Evolutionary conservation across 257 asterid genomes (phyloP), one percentile per base, ranked within the genome.

Genomic region (Echium plantagineum): DNA sequence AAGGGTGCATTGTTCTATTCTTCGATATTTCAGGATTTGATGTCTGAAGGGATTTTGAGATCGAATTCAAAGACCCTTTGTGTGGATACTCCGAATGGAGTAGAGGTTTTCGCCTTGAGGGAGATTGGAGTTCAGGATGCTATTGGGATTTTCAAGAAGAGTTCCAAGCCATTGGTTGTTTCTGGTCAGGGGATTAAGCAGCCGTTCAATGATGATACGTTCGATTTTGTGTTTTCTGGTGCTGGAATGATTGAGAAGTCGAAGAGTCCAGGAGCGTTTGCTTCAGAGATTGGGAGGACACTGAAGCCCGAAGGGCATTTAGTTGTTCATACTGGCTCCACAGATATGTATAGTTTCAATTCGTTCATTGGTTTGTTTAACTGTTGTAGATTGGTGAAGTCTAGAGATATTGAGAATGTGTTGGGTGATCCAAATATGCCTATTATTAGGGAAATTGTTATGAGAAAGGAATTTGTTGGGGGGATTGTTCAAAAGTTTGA

Each of bases 301-400:
- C 57, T 69, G 13, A 69, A 69, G 19, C 28, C 24, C 22, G 69
- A 68, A 53, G 74, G 74, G 21, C 38, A 30, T 22, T 46, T 59
- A 9, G 74, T 48, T 5, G 42, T 63, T 5, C 69, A 63, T 18
- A 32, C 19, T 1, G 58, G 47, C 0, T 3, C 55, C 16, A 69
- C 53, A 4, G 74, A 69, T 59, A 55, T 55, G 13, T 69, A 69
- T 55, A 58, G 66, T 59, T 63, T 21, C 52, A 69, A 69, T 22
- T 69, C 74, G 10, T 69, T 69, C 0, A 47, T 63, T 9, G 56
- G 59, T 46, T 59, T 69, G 49, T 69, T 69, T 48, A 52, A 32
- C 9, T 69, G 61, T 28, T 58, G 69, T 19, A 38, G 4, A 0
- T 26, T 69, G 19, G 18, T 63, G 0, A 13, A 8, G 6, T 57